Percentiles rank a stretch among this genome's conserved stretches.
These are phyloP conservation scores for Coniochaeta sp. DNA, from an alignment of 2,329 filamentous ascomycete species.

Conservation along the genomic window DNA sequence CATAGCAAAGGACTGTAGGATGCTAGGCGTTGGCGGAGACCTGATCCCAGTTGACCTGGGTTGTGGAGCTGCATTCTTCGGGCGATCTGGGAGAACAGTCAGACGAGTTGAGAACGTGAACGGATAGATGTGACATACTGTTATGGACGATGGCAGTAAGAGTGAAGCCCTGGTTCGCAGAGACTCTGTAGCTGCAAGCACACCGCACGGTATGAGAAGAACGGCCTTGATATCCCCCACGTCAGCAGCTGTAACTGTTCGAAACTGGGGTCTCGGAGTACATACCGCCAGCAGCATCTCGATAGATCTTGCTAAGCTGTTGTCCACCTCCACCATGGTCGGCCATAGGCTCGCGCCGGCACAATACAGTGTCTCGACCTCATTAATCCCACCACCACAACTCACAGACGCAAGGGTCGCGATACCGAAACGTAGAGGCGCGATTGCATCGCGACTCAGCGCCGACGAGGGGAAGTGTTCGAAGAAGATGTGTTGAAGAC, in stretches of 20 bases:
- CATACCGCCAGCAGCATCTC: not conserved
- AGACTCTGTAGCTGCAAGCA: not conserved
- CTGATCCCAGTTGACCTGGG: not conserved
- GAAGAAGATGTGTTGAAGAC: not conserved
- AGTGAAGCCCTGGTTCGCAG: not conserved
- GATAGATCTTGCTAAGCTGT: not conserved
- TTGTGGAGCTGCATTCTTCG: not conserved
- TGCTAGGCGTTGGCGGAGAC: not conserved
- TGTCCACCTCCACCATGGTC: not conserved
- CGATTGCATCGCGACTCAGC: not conserved
- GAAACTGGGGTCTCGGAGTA: not conserved
- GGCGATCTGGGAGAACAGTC: not conserved
- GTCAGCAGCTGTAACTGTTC: not conserved
- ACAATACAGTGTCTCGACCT: not conserved
- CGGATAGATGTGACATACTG: not conserved
- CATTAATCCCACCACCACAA: not conserved
- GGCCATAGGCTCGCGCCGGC: not conserved
- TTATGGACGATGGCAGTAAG: not conserved
- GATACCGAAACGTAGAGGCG: not conserved
- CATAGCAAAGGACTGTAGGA: not conserved
- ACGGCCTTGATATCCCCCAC: not conserved
- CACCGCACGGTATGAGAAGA: not conserved
- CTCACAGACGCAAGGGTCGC: not conserved
- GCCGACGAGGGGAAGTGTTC: not conserved
- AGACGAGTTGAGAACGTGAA: no score